Evolutionary conservation across 2,329 filamentous ascomycete genomes (phyloP).

Genomic region (Colletotrichum abscissum): DNA sequence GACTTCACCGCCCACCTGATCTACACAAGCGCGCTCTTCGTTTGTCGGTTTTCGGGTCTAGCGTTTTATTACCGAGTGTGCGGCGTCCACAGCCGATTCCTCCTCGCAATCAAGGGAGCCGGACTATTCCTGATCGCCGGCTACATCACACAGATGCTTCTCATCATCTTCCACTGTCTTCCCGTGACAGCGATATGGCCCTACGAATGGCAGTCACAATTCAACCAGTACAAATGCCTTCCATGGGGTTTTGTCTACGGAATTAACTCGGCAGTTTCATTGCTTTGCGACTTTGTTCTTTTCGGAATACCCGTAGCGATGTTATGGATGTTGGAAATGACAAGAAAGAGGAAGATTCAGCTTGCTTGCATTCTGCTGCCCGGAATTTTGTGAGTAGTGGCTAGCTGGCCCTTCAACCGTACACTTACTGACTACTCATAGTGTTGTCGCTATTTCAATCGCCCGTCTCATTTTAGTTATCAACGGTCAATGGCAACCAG

Average conservation of each 20-base stretch:
- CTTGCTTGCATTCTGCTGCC: constrained; percentile 60
- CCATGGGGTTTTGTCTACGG: constrained; percentile 63
- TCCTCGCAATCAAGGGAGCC: constrained; percentile 48
- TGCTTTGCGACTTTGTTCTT: constrained; percentile 61
- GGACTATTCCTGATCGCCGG: constrained; percentile 51
- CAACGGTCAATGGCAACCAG: constrained; percentile 56
- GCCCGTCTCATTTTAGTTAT: constrained; percentile 59
- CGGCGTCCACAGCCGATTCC: constrained; percentile 48
- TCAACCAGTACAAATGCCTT: constrained; percentile 55
- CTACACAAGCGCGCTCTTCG: constrained; percentile 60
- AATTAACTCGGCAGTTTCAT: constrained; percentile 60
- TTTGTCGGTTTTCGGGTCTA: constrained; percentile 63
- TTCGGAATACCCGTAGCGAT: constrained; percentile 62
- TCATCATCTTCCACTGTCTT: constrained; percentile 62
- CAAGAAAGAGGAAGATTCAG: constrained; percentile 56
- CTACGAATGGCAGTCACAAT: constrained; percentile 57
- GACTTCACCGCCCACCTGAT: constrained; percentile 63
- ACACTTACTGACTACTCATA: constrained; percentile 35
- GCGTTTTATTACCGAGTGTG: constrained; percentile 62
- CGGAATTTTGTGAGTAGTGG: constrained; percentile 54
- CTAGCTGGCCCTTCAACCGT: too few relatives aligned
- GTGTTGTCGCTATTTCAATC: constrained; percentile 61
- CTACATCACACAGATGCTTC: constrained; percentile 59
- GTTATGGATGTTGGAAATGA: constrained; percentile 57
- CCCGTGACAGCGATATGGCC: constrained; percentile 64